Evolutionary conservation across 176 grass and related monocot species (phyloP), one percentile per base, ranked within the genome.

Genomic region (Chloris gayana): DNA sequence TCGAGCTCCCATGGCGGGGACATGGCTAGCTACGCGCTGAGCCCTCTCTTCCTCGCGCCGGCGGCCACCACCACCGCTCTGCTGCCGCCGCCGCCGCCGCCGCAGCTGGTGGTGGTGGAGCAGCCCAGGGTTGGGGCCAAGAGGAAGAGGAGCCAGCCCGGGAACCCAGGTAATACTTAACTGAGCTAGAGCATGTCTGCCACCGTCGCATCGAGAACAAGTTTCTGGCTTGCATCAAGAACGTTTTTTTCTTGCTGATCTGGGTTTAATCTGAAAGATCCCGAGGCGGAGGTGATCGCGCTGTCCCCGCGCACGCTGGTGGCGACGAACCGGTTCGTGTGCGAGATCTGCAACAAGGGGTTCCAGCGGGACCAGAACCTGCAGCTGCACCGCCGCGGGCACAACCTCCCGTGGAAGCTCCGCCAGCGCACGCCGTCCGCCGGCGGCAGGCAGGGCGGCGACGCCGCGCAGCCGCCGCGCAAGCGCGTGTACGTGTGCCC

Each of bases 391-490:
- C 87, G 90, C 71, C 90, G 96, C 15, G 96, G 96, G 2, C 96
- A 95, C 87, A 99, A 99, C 85, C 88, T 99, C 19, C 96, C 96
- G 9, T 99, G 96, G 96, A 99, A 95, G 88, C 96, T 99, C 74
- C 94, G 88, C 63, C 96, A 93, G 78, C 86, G 86, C 30, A 2
- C 34, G 21, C 68, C 39, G 18, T 69, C 69, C 68, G 68, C 32
- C 35, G 30, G 58, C 12, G 67, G 32, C 27, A 57, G 19, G 53
- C 56, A 73, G 5, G 72, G 50, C 72, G 65, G 50, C 66, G 71
- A 9, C 72, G 87, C 22, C 9, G 74, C 37, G 18, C 50, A n/a
- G 53, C 22, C 56, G 25, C 69, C 78, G 42, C 79, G 84, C 47
- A 99, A 95, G 84, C 88, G 84, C 72, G 96, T 99, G 27, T 99